Evolutionary conservation across 2,329 filamentous ascomycete species (phyloP).

Genomic region (Nemania abortiva): DNA sequence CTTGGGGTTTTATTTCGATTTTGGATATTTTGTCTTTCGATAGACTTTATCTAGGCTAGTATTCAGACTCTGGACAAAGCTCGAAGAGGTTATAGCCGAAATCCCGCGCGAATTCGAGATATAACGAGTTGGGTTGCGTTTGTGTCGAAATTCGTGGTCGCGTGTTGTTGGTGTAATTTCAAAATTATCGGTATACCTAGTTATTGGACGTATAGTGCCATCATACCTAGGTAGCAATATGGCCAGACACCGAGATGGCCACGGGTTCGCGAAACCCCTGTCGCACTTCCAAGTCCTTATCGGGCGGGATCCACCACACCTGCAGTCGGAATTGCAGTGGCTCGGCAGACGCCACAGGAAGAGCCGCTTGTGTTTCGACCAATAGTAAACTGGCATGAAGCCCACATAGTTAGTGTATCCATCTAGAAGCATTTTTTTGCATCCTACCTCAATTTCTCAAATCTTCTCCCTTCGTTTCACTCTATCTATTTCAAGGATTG

Average conservation of each 20-base stretch:
- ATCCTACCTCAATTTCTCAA: neutral
- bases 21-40: slow-evolving; percentile 20
- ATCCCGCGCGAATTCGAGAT: neutral
- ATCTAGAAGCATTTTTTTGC: slow-evolving; percentile 6
- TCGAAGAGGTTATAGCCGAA: too few species aligned
- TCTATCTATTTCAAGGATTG: neutral
- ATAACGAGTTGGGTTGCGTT: neutral
- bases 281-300: slow-evolving; percentile 27
- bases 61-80: neutral
- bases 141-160: slow-evolving; percentile 4
- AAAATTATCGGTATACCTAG: neutral
- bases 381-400: slow-evolving; percentile 9
- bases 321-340: slow-evolving; percentile 21
- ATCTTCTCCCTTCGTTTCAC: slow-evolving; percentile 1
- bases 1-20: slow-evolving; percentile 41
- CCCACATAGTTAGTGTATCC: neutral
- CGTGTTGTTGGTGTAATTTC: slow-evolving; percentile 10
- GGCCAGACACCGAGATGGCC: slow-evolving; percentile 22
- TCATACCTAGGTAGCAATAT: neutral
- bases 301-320: slow-evolving; percentile 1
- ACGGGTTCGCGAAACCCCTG: slow-evolving; percentile 34
- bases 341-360: slow-evolving; percentile 23
- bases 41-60: neutral
- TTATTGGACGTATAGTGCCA: neutral
- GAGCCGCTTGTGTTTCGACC: slow-evolving; percentile 5